These are phyloP conservation scores for Gracilaria gracilis DNA, from an alignment of 23 red algal species.

Conservation along the genomic window DNA sequence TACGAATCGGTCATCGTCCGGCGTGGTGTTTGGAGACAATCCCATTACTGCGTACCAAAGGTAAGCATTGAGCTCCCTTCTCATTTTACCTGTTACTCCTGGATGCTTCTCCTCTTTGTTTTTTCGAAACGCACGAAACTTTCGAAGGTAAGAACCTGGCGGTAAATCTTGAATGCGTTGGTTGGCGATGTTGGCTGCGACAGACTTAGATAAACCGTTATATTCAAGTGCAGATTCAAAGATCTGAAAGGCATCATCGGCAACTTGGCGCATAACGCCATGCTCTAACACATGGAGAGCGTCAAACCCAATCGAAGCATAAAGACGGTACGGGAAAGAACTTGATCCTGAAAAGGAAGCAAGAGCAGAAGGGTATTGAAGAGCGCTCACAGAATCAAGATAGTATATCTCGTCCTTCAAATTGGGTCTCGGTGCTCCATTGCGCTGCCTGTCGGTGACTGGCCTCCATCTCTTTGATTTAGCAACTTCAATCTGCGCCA, in stretches of 20 bases:
- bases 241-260: slow-evolving; percentile 11
- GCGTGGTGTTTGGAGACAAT: neutral
- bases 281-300: slow-evolving; percentile 26
- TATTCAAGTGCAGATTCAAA: slow-evolving; percentile 1
- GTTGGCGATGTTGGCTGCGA: neutral
- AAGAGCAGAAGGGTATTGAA: slow-evolving; percentile 4
- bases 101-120: neutral
- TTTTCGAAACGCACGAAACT: neutral
- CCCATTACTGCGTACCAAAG: slow-evolving; percentile 26
- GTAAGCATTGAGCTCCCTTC: neutral
- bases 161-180: slow-evolving; percentile 5
- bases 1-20: neutral
- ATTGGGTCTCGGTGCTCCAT: neutral
- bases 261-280: neutral
- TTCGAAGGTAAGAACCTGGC: neutral
- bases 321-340: neutral
- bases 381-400: neutral
- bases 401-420: neutral
- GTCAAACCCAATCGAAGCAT: slow-evolving; percentile 12
- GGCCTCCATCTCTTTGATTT: neutral
- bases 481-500: neutral
- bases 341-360: neutral
- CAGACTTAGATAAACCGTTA: neutral
- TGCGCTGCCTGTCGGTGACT: neutral
- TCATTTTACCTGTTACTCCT: neutral